These are phyloP conservation scores for Purpureocillium lavendulum DNA, from an alignment of 2,329 filamentous ascomycete genomes.

Conservation along the genomic window DNA sequence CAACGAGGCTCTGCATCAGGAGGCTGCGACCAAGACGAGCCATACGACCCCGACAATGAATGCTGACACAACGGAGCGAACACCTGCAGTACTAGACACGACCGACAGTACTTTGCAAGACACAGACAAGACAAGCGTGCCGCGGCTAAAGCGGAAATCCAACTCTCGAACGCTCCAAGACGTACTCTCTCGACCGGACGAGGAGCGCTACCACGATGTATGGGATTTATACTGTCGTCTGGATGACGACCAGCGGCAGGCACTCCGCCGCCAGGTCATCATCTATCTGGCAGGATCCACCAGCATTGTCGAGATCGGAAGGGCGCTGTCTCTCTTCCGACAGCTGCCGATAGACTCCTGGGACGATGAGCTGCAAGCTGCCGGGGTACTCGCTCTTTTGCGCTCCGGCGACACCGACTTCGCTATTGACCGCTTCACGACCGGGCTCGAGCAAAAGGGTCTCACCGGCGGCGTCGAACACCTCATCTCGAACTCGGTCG, in stretches of 20 bases:
- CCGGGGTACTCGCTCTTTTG: constrained; percentile 33
- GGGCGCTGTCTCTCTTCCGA: constrained; percentile 36
- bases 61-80: too few relatives aligned
- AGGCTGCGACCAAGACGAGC: too few relatives aligned
- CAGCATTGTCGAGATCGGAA: constrained; percentile 33
- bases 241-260: constrained; percentile 17
- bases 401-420: constrained; percentile 25
- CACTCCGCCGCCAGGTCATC: constrained; percentile 25
- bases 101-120: too few relatives aligned
- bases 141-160: constrained; percentile 1
- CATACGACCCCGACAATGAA: too few relatives aligned
- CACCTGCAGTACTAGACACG: too few relatives aligned
- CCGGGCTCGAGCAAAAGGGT: constrained; percentile 23
- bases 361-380: constrained; percentile 29
- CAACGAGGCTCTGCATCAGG: too few relatives aligned
- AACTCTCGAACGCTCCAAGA: constrained; percentile 5
- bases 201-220: constrained; percentile 26
- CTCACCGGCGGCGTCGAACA: constrained; percentile 33
- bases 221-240: constrained; percentile 35
- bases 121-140: neutral
- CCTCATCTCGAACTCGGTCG: constrained; percentile 32
- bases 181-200: constrained; percentile 15
- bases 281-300: constrained; percentile 33
- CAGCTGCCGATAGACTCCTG: constrained; percentile 26
- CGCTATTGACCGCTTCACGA: constrained; percentile 32